Evolutionary conservation across 2,329 filamentous ascomycete genomes (phyloP).

Genomic region (Colletotrichum sp.): DNA sequence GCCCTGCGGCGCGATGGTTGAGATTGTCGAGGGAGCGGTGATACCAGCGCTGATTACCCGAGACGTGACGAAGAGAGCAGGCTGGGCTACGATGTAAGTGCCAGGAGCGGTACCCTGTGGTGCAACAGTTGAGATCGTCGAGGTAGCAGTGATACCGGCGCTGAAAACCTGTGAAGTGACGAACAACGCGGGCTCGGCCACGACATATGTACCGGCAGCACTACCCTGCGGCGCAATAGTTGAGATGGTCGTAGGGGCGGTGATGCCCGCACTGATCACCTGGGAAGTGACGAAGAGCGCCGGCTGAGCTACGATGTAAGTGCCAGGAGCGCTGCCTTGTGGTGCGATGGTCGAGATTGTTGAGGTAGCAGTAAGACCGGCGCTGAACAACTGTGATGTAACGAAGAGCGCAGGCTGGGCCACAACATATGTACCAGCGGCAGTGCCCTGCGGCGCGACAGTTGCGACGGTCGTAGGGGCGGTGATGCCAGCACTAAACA

Average conservation of each 20-base stretch:
- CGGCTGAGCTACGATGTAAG: no score
- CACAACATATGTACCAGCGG: conserved; percentile 4
- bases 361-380: no score
- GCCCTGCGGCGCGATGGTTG: background rate
- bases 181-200: background rate
- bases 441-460: background rate
- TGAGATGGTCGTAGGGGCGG: background rate
- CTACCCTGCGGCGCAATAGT: background rate
- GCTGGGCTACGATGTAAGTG: conserved; percentile 6
- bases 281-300: background rate
- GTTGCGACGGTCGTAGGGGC: background rate
- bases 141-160: background rate
- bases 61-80: background rate
- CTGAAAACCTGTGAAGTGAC: background rate
- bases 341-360: no score
- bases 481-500: background rate
- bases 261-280: background rate
- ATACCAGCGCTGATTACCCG: background rate
- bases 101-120: background rate
- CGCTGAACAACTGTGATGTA: background rate
- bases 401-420: background rate
- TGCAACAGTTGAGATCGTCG: background rate
- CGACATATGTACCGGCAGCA: background rate
- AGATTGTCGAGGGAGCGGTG: background rate
- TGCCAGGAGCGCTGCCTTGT: no score